Conservation (phyloP, 225 moss, liverwort and hornwort genomes). For the Lunularia cruciata region DNA sequence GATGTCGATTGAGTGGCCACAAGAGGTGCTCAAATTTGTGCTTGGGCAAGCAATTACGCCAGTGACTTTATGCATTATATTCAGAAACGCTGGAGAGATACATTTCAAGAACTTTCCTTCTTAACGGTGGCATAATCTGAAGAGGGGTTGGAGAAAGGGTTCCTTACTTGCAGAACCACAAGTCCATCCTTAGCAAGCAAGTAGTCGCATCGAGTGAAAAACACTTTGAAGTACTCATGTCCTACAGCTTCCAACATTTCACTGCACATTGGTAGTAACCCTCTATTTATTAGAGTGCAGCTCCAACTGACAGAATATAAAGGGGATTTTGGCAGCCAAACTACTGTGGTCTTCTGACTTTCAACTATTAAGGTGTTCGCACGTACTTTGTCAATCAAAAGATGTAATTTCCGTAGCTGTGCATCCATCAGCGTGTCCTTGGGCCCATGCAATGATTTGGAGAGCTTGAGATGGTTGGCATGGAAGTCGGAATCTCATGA, state of each 20-base stretch:
- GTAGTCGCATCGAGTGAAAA: slow-evolving; percentile 61
- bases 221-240: slow-evolving; percentile 67
- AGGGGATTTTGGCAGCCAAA: too few relatives aligned
- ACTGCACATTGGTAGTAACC: slow-evolving; percentile 58
- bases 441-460: slow-evolving; percentile 47
- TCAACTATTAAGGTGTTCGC: too few relatives aligned
- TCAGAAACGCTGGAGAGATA: not conserved
- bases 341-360: too few relatives aligned
- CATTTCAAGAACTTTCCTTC: not conserved
- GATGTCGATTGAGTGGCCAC: too few relatives aligned
- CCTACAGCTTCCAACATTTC: slow-evolving; percentile 95
- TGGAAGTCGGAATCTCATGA: too few relatives aligned
- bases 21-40: too few relatives aligned
- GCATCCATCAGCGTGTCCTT: slow-evolving; percentile 65
- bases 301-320: too few relatives aligned
- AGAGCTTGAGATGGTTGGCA: too few relatives aligned
- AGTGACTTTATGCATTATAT: too few relatives aligned
- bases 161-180: slow-evolving; percentile 64
- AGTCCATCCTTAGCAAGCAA: slow-evolving; percentile 78
- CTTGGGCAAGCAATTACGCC: too few relatives aligned
- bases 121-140: not conserved
- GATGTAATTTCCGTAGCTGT: slow-evolving; percentile 72
- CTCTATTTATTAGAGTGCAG: too few relatives aligned
- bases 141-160: not conserved
- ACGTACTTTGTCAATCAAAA: slow-evolving; percentile 61